Evolutionary conservation across 805 yeast genomes (phyloP).

Genomic region (Candida nanaspora): DNA sequence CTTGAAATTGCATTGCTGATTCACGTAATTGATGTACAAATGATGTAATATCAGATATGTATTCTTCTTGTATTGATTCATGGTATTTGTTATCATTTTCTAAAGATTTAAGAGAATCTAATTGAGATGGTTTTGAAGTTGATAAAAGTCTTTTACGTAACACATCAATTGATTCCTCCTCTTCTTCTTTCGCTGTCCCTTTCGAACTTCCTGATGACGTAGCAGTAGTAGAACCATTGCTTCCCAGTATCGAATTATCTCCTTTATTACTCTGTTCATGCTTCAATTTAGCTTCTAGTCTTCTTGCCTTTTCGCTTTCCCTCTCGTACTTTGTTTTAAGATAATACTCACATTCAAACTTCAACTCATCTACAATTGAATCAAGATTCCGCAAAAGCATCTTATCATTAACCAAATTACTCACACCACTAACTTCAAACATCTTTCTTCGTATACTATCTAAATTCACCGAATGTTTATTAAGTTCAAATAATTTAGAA

Average conservation of each 20-base stretch:
- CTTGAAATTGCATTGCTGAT: slow-evolving; percentile 27
- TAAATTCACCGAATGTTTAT: not conserved
- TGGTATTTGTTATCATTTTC: slow-evolving; percentile 23
- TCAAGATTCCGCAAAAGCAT: not conserved
- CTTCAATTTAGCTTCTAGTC: too few relatives aligned
- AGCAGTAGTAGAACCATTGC: too few relatives aligned
- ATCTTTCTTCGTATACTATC: not conserved
- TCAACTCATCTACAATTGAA: not conserved
- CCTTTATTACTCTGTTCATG: too few relatives aligned
- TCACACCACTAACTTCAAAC: not conserved
- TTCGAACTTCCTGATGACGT: not conserved
- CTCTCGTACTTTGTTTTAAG: not conserved
- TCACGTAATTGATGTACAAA: slow-evolving; percentile 23
- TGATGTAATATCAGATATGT: slow-evolving; percentile 23
- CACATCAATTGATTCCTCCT: slow-evolving; percentile 20
- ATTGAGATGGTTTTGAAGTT: slow-evolving; percentile 15
- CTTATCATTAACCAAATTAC: not conserved
- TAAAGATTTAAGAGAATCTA: slow-evolving; percentile 17
- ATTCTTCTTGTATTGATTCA: slow-evolving; percentile 25
- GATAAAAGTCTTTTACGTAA: slow-evolving; percentile 22
- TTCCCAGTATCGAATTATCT: too few relatives aligned
- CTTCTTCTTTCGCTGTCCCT: not conserved
- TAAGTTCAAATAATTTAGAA: not conserved
- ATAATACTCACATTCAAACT: not conserved
- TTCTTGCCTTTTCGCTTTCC: not conserved